Base-by-base conservation (phyloP, 768 basidiomycete genomes). In the Lentinula lateritia region DNA sequence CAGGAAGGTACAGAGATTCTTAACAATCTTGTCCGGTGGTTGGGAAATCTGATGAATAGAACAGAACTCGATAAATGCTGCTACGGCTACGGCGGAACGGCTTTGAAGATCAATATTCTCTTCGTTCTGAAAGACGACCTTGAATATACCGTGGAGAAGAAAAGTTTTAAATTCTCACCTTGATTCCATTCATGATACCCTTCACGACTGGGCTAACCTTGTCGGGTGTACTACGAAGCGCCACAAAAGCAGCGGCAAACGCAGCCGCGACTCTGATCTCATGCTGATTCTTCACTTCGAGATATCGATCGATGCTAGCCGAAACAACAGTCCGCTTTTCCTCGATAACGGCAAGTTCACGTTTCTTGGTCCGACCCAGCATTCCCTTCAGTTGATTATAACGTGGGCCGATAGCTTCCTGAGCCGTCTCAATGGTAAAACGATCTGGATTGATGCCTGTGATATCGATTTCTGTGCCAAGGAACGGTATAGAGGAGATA, bases 191-290 rank as follows among this genome's bases (percentile, higher is more conserved):
- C 91, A 98, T 98, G 60, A 98, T 88, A 23, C 92, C 93, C 72
- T 95, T 95, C 48, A 99, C 94, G 52, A 99, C 87, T 0, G 97
- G 95, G 66, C 93, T 96, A 64, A 98, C 88, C 75, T 97, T 98
- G 63, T 93, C 86, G 0, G 97, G 96, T 10, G 93, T 86, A 38
- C 85, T 85, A 69, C 84, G 82, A 65, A 98, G 86, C 7, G 94
- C 89, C 12, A 99, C 89, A 65, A 95, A 89, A 0, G 95, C 93
- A 1, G 92, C 89, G 7, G 95, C 93, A 67, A 97, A 90, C 0
- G 93, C 86, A 6, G 97, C 93, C 1, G 87, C 88, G 18, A 98
- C 89, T 45, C 94, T 90, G 20, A 86, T 83, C 65, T 98, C 95
- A 68, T 95, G 86, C 67, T 90, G 88, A 34, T 81, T 81, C 75